These are phyloP conservation scores for Arthrobotrys sphaeroides DNA, from an alignment of 2,329 filamentous ascomycete genomes.

Conservation along the genomic window DNA sequence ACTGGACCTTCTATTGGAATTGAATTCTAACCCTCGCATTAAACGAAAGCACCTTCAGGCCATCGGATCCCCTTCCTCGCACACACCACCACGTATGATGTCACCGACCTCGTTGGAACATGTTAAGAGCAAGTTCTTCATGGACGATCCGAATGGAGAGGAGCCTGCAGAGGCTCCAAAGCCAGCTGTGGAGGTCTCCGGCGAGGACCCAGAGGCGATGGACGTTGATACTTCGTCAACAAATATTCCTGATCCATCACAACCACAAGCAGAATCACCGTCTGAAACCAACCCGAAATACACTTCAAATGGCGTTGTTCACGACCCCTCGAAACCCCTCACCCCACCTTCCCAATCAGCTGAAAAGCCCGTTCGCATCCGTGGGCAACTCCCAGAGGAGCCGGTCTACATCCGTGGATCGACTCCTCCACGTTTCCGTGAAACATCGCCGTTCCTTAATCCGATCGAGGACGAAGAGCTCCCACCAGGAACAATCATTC, in stretches of 20 bases:
- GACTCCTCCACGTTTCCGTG: conserved; percentile 56
- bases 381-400: conserved; percentile 30
- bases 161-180: conserved; percentile 7
- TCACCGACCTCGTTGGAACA: conserved; percentile 57
- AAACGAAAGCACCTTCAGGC: conserved; percentile 78
- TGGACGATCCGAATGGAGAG: conserved; percentile 51
- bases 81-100: conserved; percentile 62
- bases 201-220: conserved; percentile 37
- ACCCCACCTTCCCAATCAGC: conserved; percentile 37
- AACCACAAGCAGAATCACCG: conserved; percentile 1
- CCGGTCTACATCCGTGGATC: conserved; percentile 54
- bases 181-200: neutral
- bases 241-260: neutral
- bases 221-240: conserved; percentile 29
- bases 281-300: conserved; percentile 37
- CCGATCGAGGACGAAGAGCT: conserved; percentile 53
- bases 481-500: conserved; percentile 45
- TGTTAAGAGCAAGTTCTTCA: conserved; percentile 46
- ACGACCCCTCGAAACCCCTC: conserved; percentile 47
- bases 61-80: conserved; percentile 64
- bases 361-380: conserved; percentile 23
- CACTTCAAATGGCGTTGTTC: conserved; percentile 40
- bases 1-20: conserved; percentile 85
- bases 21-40: conserved; percentile 85
- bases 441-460: conserved; percentile 57